These are phyloP conservation scores for Tetrahymena thermophila DNA, from an alignment of 73 alveolate species.

Conservation along the genomic window DNA sequence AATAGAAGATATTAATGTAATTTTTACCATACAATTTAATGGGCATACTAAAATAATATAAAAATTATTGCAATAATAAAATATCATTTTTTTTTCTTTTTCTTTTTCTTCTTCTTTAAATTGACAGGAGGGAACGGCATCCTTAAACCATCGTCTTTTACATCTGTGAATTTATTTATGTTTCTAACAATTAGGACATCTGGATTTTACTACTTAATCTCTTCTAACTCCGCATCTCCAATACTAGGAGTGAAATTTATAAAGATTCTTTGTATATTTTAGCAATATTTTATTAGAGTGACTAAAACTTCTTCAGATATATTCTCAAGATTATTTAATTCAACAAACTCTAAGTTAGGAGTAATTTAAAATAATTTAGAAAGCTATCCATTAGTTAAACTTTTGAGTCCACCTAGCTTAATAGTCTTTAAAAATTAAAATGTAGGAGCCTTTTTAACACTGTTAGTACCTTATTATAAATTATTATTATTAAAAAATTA, in stretches of 20 bases:
- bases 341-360: slow-evolving; percentile 5
- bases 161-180: slow-evolving; percentile 19
- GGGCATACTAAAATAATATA: background rate
- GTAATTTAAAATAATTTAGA: slow-evolving; percentile 1
- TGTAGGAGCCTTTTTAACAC: background rate
- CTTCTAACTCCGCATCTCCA: background rate
- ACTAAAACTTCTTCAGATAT: slow-evolving; percentile 19
- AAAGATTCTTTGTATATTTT: background rate
- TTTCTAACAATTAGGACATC: slow-evolving; percentile 10
- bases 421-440: slow-evolving; percentile 2
- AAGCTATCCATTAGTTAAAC: slow-evolving; percentile 2
- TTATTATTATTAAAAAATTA: background rate
- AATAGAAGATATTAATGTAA: background rate
- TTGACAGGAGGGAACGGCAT: slow-evolving; percentile 33
- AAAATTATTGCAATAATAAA: background rate
- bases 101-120: slow-evolving; percentile 21
- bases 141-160: slow-evolving; percentile 38
- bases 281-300: background rate
- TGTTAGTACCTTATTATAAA: background rate
- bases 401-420: slow-evolving; percentile 23
- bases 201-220: slow-evolving; percentile 1
- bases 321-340: slow-evolving; percentile 14
- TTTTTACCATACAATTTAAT: background rate
- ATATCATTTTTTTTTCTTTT: slow-evolving; percentile 25
- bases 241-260: slow-evolving; percentile 32